Evolutionary conservation across 2,329 filamentous ascomycete genomes (phyloP), one percentile per base, ranked within the genome.

Genomic region (Lizonia empirigonia): DNA sequence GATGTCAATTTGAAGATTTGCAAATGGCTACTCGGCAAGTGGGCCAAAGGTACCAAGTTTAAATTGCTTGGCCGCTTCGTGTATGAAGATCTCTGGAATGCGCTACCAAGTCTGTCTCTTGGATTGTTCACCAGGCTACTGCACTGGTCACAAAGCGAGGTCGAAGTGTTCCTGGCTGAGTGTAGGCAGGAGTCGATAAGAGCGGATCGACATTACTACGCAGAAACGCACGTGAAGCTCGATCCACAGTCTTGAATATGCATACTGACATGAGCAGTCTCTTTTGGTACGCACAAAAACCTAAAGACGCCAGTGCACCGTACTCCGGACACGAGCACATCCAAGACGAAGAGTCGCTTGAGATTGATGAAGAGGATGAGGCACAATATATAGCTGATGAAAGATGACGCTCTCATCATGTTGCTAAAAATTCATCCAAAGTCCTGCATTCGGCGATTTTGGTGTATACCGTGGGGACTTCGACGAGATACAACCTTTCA

Each of bases 11-110:
- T 62, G n/a, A 66, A 68, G 41, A 55, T 48, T 2, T 61, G 63
- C 55, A 70, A 71, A 38, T 72, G 68, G 69, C 67, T 68, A 0
- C 44, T 68, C 3, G 68, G 68, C 0, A 59, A 53, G 20, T 71
- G 67, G 68, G 64, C 65, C 8, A 70, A 68, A 33, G 67, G 67
- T n/a, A 53, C 58, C 2, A 66, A 63, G 20, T 60, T 58, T 24
- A 71, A 69, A 48, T 35, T 65, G 4, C 55, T 71, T 0, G 67
- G 68, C 2, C 57, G 57, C 20, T 70, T 60, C 18, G 63, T 59
- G 5, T 55, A 59, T 13, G 62, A 69, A 19, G 66, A 71, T 41
- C 34, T 67, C 0, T 61, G 60, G 57, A 67, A 67, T 22, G 67
- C 60, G 53, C 52, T 70, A 4, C 62, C 63, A 1, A 64, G 60